phyloP scores from a whole-genome alignment of 345 rosid genomes.

The Moricandia arvensis region DNA sequence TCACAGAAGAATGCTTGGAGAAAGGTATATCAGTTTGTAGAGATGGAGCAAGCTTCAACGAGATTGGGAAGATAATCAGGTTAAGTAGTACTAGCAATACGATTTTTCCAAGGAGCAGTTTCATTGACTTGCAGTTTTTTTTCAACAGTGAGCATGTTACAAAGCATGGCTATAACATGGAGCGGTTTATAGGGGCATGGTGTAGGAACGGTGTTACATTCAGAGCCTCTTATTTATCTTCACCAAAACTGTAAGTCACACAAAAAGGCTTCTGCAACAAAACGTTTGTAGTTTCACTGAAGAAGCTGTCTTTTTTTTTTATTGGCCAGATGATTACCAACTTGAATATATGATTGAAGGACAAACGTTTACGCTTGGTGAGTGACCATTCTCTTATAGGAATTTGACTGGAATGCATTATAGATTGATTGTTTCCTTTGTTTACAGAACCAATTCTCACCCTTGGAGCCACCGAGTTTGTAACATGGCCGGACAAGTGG shows the following conservation, averaged over 20 bases:
- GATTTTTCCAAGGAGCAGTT: not conserved
- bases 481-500: conserved; percentile 93
- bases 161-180: conserved; percentile 69
- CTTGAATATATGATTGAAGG: conserved; percentile 75
- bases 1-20: conserved; percentile 85
- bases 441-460: conserved; percentile 78
- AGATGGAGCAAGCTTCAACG: conserved; percentile 78
- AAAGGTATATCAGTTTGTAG: conserved; percentile 83
- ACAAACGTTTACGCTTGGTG: conserved; percentile 84
- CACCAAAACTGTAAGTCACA: conserved; percentile 53
- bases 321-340: conserved; percentile 55
- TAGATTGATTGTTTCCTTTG: not conserved
- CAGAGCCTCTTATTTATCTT: conserved; percentile 71
- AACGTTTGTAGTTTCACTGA: not conserved
- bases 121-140: conserved; percentile 4
- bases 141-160: conserved; percentile 74
- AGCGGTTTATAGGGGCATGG: conserved; percentile 95
- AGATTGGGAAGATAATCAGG: conserved; percentile 70
- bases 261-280: not conserved
- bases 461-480: conserved; percentile 59
- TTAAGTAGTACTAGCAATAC: conserved; percentile 41
- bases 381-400: conserved; percentile 15
- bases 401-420: not conserved
- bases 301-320: not conserved
- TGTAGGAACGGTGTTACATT: conserved; percentile 73